Percentiles rank a stretch among this genome's conserved stretches.
phyloP scores from a whole-genome alignment of 2,329 filamentous ascomycete species.

The Thyridium curvatum region DNA sequence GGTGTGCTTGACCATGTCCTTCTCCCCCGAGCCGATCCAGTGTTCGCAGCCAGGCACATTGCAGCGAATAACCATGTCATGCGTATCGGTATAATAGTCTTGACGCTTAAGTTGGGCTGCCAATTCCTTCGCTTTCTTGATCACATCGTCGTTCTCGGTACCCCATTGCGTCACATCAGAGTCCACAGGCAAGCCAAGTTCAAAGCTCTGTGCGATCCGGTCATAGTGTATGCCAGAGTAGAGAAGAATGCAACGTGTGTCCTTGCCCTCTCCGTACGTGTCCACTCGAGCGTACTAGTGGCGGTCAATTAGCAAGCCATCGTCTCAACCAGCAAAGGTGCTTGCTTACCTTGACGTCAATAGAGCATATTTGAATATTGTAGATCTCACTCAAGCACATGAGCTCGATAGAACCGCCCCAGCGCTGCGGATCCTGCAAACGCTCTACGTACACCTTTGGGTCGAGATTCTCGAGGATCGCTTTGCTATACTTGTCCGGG shows the following conservation, averaged over 20 bases:
- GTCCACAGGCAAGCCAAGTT: constrained; percentile 58
- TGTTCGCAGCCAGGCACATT: constrained; percentile 54
- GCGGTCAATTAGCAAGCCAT: too few relatives aligned
- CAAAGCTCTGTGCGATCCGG: constrained; percentile 67
- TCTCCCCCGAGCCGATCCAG: constrained; percentile 61
- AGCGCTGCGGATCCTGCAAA: constrained; percentile 74
- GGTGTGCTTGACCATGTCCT: constrained; percentile 56
- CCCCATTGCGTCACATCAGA: constrained; percentile 62
- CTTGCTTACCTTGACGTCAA: constrained; percentile 59
- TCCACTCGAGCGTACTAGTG: constrained; percentile 45
- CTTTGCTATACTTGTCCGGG: constrained; percentile 66
- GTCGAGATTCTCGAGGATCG: constrained; percentile 61
- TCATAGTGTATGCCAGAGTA: constrained; percentile 96
- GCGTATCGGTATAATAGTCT: constrained; percentile 86
- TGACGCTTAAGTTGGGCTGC: constrained; percentile 59
- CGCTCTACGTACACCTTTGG: constrained; percentile 73
- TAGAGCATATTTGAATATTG: constrained; percentile 75
- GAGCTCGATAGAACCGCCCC: constrained; percentile 90
- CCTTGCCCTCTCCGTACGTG: constrained; percentile 70
- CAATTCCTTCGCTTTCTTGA: constrained; percentile 60
- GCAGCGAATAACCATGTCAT: constrained; percentile 72
- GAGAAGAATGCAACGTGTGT: constrained; percentile 69
- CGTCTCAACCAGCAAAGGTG: too few relatives aligned
- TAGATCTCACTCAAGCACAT: constrained; percentile 81
- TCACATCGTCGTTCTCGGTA: constrained; percentile 54